Evolutionary conservation across 2,329 filamentous ascomycete genomes (phyloP), one percentile per base, ranked within the genome.

Genomic region (Zymoseptoria passerinii): DNA sequence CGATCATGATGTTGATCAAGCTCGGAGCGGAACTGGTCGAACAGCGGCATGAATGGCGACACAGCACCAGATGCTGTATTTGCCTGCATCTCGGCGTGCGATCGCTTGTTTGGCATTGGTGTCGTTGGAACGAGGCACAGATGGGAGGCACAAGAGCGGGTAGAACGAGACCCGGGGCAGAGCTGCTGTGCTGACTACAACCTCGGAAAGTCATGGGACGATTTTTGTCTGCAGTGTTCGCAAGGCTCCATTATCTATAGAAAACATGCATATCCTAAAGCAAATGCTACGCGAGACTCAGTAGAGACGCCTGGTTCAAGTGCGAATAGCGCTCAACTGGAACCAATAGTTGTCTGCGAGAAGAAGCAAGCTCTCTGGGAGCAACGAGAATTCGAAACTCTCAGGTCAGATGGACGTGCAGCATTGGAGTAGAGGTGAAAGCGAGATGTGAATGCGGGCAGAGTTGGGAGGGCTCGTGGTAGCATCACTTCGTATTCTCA

Each of bases 1-100:
- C 94, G 86, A 74, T 97, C 94, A 73, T 99, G 90, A 72, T 97
- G 92, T 75, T 94, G 85, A 70, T 99, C 94, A 28, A 99, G 80
- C 75, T 96, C 92, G 68, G 87, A 81, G 54, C 92, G 87, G 72
- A 97, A 96, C 7, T 73, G 77, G 73, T 90, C 87, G 72, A 99
- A 99, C 81, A 97, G 91, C 64, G 85, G 72, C 61, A 81, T 72
- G 61, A 80, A 79, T 1, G 77, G 75, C 58, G 78, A 79, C 3
- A 71, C 64, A 20, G 58, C 50, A 48, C 50, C 35, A 10, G 48
- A 50, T 28, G 44, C 50, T 28, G 57, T 48, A 20, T 60, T 58
- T 51, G 50, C 58, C 23, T 61, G 61, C 65, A 67, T 67, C 4
- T 66, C 64, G 35, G 59, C 51, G 51, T 56, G 58, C n/a, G 62